These are phyloP conservation scores for Leccinum rimulosum DNA, from an alignment of 768 basidiomycete species.

Conservation along the genomic window DNA sequence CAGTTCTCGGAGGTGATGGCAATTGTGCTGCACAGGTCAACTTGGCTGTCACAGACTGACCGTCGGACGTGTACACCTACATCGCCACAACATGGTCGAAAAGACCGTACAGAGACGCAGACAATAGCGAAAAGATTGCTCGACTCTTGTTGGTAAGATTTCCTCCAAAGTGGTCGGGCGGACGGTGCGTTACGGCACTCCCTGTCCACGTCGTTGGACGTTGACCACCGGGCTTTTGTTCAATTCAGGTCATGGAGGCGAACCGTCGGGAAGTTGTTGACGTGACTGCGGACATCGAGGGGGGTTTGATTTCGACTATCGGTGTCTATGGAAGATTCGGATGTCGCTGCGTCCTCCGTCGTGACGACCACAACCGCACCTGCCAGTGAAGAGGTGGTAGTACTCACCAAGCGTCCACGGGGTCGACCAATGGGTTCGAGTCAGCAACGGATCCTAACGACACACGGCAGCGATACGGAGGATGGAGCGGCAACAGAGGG, in stretches of 20 bases:
- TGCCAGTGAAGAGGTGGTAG: neutral
- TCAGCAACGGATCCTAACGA: slow-evolving; percentile 17
- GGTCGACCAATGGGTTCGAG: slow-evolving; percentile 22
- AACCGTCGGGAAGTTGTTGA: slow-evolving; percentile 35
- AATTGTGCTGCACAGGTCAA: slow-evolving; percentile 93
- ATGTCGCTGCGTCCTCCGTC: neutral
- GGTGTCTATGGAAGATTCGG: slow-evolving; percentile 2
- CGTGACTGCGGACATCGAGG: slow-evolving; percentile 35
- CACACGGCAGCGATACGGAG: neutral
- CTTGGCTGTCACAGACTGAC: slow-evolving; percentile 75
- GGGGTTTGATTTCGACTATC: slow-evolving; percentile 32
- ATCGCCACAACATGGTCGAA: slow-evolving; percentile 89
- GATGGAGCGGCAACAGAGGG: neutral
- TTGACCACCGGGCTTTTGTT: neutral
- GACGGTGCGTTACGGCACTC: slow-evolving; percentile 65
- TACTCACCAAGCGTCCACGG: slow-evolving; percentile 11
- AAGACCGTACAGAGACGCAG: slow-evolving; percentile 56
- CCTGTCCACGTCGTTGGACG: neutral
- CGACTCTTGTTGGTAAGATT: slow-evolving; percentile 70
- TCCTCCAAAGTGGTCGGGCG: slow-evolving; percentile 96
- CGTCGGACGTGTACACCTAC: slow-evolving; percentile 93
- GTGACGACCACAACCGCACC: neutral
- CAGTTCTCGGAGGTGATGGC: slow-evolving; percentile 91
- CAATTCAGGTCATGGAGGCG: slow-evolving; percentile 66
- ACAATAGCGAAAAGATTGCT: slow-evolving; percentile 52